Evolutionary conservation across 1,139 yeast species (phyloP).

Genomic region (Suhomyces atakaporum): DNA sequence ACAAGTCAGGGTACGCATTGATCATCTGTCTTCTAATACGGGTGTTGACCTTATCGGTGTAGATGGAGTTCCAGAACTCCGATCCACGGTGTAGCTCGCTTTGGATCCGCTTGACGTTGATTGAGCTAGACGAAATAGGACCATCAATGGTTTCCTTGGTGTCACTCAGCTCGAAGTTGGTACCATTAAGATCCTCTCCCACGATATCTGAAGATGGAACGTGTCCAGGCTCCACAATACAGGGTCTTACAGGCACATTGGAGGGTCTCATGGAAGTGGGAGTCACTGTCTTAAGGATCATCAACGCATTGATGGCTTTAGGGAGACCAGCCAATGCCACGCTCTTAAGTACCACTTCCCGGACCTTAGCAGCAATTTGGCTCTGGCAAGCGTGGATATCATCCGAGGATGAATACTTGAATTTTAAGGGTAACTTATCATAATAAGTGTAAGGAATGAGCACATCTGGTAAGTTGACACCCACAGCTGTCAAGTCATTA

Average conservation of each 20-base stretch:
- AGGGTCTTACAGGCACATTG: slow-evolving; percentile 32
- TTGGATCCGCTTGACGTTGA: slow-evolving; percentile 31
- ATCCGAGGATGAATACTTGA: slow-evolving; percentile 34
- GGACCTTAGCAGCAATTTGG: slow-evolving; percentile 55
- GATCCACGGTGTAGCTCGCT: slow-evolving; percentile 52
- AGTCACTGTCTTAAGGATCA: slow-evolving; percentile 62
- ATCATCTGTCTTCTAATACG: slow-evolving; percentile 69
- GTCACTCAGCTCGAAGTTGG: slow-evolving; percentile 29
- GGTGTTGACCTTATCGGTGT: slow-evolving; percentile 66
- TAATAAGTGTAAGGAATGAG: slow-evolving; percentile 44
- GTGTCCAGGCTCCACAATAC: slow-evolving; percentile 37
- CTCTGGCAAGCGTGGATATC: slow-evolving; percentile 42
- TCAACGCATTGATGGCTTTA: slow-evolving; percentile 76
- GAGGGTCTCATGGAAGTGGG: slow-evolving; percentile 49
- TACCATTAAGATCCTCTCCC: slow-evolving; percentile 45
- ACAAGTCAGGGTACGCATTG: slow-evolving; percentile 81
- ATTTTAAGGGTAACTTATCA: slow-evolving; percentile 41
- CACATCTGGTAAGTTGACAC: slow-evolving; percentile 47
- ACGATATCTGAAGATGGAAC: slow-evolving; percentile 41
- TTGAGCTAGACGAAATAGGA: slow-evolving; percentile 36
- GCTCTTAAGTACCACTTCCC: slow-evolving; percentile 78
- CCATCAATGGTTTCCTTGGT: slow-evolving; percentile 46
- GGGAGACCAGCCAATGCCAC: slow-evolving; percentile 84
- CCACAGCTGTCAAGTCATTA: slow-evolving; percentile 44
- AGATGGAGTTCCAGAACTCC: slow-evolving; percentile 73